Evolutionary conservation across 305 asterid genomes (phyloP).

Genomic region (Plantago lanceolata): DNA sequence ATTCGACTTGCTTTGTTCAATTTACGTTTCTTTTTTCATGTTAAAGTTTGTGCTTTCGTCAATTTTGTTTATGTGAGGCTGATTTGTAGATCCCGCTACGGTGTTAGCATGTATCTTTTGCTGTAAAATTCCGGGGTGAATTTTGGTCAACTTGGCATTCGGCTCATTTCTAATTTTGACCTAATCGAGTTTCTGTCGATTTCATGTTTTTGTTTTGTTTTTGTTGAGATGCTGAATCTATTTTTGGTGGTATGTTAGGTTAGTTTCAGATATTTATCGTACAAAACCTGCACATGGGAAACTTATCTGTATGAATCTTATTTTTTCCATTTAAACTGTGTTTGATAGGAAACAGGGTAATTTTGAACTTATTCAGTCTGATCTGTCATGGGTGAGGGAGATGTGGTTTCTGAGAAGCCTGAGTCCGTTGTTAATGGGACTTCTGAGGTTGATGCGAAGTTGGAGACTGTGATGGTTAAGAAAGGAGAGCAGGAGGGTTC

Average conservation of each 20-base stretch:
- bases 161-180: neutral
- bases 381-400: slow-evolving; percentile 62
- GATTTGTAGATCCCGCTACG: slow-evolving; percentile 17
- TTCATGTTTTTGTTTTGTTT: neutral
- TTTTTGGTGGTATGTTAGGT: neutral
- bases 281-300: neutral
- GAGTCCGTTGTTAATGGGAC: slow-evolving; percentile 46
- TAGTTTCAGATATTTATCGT: neutral
- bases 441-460: slow-evolving; percentile 29
- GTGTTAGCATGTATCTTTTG: neutral
- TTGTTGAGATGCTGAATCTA: neutral
- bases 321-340: neutral
- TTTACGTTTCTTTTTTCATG: neutral
- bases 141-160: neutral
- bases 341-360: slow-evolving; percentile 2
- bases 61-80: neutral
- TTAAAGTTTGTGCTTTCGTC: slow-evolving; percentile 10
- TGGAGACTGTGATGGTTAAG: slow-evolving; percentile 30
- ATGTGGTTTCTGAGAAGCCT: slow-evolving; percentile 31
- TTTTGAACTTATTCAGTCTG: slow-evolving; percentile 2
- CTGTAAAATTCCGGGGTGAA: neutral
- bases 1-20: slow-evolving; percentile 8
- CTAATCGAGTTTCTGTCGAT: neutral
- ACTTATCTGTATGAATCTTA: slow-evolving; percentile 11
- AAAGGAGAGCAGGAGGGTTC: slow-evolving; percentile 29